Conservation (phyloP, 2,329 filamentous ascomycete species). For the Emmonsiellopsis sp. region DNA sequence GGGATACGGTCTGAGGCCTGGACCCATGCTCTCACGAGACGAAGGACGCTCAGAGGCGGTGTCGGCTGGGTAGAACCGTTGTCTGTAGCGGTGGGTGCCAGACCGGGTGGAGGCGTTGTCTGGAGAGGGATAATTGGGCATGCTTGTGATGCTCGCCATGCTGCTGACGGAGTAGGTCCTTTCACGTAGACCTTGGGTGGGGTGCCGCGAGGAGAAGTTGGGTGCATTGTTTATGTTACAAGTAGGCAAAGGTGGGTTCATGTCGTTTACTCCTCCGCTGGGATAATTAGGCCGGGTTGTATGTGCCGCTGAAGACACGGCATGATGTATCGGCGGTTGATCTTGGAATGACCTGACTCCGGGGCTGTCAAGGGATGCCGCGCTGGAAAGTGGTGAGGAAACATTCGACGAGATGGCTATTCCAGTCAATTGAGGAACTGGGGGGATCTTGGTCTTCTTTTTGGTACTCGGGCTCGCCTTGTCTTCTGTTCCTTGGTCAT, state of each 20-base stretch:
- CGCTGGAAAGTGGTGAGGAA: neutral
- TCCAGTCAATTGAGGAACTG: constrained; percentile 1
- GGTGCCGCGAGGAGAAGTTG: neutral
- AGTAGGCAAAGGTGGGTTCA: neutral
- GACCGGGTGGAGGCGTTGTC: constrained; percentile 8
- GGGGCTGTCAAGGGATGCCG: neutral
- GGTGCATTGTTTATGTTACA: neutral
- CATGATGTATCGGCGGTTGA: neutral
- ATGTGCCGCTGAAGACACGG: no score
- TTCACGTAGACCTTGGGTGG: constrained; percentile 1
- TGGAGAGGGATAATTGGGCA: constrained; percentile 8
- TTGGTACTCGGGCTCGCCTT: neutral
- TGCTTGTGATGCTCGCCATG: constrained; percentile 12
- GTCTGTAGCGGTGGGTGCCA: constrained; percentile 7
- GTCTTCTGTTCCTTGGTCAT: neutral
- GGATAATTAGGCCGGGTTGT: no score
- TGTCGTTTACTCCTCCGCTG: no score
- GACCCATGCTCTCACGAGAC: constrained; percentile 4
- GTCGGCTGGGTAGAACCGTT: constrained; percentile 1
- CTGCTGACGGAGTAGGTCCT: constrained; percentile 12
- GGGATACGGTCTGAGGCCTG: neutral
- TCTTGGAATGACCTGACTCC: neutral
- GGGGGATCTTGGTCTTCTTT: neutral
- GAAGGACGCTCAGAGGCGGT: neutral
- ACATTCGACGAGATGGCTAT: neutral